Conservation (phyloP, 2,329 filamentous ascomycete species). For the Neospermospora avenae region DNA sequence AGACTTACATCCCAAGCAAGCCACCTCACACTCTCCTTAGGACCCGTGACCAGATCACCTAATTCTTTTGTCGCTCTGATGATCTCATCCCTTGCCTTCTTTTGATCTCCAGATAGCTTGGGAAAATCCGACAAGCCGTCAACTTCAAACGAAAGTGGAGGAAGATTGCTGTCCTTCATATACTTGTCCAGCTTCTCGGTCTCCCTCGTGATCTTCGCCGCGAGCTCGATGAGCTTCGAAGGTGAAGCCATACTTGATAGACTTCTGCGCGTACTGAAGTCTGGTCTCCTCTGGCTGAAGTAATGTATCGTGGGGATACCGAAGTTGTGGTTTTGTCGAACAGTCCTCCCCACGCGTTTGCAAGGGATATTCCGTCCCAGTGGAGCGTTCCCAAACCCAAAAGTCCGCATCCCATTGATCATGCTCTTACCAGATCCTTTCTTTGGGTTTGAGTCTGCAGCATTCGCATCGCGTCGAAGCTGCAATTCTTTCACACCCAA, state of each 20-base stretch:
- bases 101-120: conserved; percentile 44
- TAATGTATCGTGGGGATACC: not conserved
- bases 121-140: conserved; percentile 46
- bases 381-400: conserved; percentile 8
- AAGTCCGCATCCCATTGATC: conserved; percentile 8
- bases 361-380: not conserved
- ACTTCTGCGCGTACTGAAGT: not conserved
- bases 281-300: not conserved
- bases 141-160: conserved; percentile 44
- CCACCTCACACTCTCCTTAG: conserved; percentile 50
- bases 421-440: no score
- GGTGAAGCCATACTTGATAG: conserved; percentile 5
- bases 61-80: conserved; percentile 49
- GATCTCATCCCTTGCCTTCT: conserved; percentile 45
- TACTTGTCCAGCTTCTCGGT: conserved; percentile 49
- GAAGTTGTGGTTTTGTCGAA: not conserved
- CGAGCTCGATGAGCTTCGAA: conserved; percentile 44
- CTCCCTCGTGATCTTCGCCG: conserved; percentile 46
- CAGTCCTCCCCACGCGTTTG: not conserved
- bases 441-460: not conserved
- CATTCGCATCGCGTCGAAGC: not conserved
- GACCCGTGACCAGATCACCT: conserved; percentile 46
- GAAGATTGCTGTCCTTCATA: conserved; percentile 41
- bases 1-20: conserved; percentile 48
- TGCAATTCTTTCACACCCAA: not conserved